phyloP scores from a whole-genome alignment of 2,329 filamentous ascomycete species.

The Epichloe coenophiala region DNA sequence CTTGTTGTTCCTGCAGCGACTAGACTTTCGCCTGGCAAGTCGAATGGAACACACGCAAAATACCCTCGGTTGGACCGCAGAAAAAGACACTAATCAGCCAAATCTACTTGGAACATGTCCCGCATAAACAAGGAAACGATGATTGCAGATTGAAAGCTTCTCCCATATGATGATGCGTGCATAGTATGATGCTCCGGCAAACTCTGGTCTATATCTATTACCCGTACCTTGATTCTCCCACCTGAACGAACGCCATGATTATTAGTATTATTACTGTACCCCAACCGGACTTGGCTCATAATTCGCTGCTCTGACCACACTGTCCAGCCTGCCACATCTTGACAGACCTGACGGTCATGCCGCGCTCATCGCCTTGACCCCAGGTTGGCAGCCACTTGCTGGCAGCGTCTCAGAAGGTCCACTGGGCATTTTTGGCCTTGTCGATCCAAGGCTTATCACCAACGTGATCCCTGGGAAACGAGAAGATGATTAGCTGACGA shows the following conservation, averaged over 20 bases:
- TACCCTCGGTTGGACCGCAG: too few relatives aligned
- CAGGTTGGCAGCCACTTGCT: constrained; percentile 33
- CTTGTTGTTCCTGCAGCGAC: not conserved
- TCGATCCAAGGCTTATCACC: constrained; percentile 35
- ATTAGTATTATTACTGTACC: not conserved
- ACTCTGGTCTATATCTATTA: too few relatives aligned
- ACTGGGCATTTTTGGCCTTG: constrained; percentile 22
- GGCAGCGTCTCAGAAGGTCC: constrained; percentile 28
- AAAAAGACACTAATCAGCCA: too few relatives aligned
- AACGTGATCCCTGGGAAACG: constrained; percentile 21
- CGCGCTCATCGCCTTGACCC: constrained; percentile 26
- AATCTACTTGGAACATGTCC: too few relatives aligned
- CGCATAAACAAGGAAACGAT: too few relatives aligned
- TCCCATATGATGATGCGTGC: too few relatives aligned
- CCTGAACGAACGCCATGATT: too few relatives aligned
- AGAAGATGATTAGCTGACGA: not conserved
- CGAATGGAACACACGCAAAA: too few relatives aligned
- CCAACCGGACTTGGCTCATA: not conserved
- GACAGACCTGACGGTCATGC: constrained; percentile 32
- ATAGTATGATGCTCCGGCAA: too few relatives aligned
- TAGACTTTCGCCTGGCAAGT: not conserved
- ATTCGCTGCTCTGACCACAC: constrained; percentile 5
- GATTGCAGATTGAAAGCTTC: too few relatives aligned
- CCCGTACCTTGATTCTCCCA: too few relatives aligned
- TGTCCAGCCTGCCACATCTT: constrained; percentile 30